These are phyloP conservation scores for Phylloporus rhodoxanthus DNA, from an alignment of 768 basidiomycete genomes.

Conservation along the genomic window DNA sequence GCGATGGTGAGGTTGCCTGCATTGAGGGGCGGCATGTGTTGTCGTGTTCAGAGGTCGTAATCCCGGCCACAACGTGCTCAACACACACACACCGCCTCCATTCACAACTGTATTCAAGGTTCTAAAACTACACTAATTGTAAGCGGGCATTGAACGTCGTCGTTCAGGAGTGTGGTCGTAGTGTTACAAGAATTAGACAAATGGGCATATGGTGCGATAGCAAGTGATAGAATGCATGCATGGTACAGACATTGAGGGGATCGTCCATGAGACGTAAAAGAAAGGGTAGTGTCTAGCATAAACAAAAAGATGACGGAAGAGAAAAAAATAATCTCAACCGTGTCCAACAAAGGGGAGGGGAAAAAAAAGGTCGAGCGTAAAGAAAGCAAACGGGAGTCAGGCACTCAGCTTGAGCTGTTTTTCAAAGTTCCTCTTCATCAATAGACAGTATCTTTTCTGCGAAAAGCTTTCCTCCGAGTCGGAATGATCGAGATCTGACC, in stretches of 20 bases:
- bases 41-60: conserved; percentile 22
- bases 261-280: conserved; percentile 20
- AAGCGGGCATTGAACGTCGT: conserved; percentile 9
- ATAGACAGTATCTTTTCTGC: conserved; percentile 20
- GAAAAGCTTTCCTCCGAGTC: conserved; percentile 20
- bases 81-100: not conserved
- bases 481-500: conserved; percentile 30
- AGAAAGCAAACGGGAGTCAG: conserved; percentile 15
- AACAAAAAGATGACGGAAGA: not conserved
- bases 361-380: conserved; percentile 7
- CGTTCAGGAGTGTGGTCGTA: conserved; percentile 13
- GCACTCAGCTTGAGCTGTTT: conserved; percentile 25
- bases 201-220: conserved; percentile 21
- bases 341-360: not conserved
- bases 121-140: conserved; percentile 27
- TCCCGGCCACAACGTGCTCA: conserved; percentile 22
- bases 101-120: conserved; percentile 4
- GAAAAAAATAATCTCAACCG: not conserved
- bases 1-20: conserved; percentile 45
- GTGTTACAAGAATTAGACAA: conserved; percentile 31
- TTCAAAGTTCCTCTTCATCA: conserved; percentile 20
- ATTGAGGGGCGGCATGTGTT: conserved; percentile 23
- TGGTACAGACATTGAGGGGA: conserved; percentile 20
- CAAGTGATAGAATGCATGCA: conserved; percentile 22
- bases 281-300: conserved; percentile 13